These are phyloP conservation scores for Fremontodendron californicum DNA, from an alignment of 345 rosid species.

Conservation along the genomic window DNA sequence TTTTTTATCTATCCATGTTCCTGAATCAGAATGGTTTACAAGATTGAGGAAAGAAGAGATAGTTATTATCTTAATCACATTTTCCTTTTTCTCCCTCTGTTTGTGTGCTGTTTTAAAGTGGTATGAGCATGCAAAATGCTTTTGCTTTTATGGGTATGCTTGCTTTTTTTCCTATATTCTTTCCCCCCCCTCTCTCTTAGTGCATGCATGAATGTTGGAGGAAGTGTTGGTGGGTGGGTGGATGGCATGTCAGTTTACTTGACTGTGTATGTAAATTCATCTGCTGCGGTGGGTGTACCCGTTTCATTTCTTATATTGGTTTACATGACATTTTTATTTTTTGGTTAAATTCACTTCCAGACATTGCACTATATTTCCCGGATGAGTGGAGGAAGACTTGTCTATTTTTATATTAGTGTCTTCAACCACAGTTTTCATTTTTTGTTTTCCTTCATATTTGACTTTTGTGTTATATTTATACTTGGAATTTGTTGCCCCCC, in stretches of 20 bases:
- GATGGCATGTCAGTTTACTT: not conserved
- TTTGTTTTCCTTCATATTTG: not conserved
- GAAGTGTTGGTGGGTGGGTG: not conserved
- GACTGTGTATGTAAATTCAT: not conserved
- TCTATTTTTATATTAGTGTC: not conserved
- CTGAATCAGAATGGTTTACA: not conserved
- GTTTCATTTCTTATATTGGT: not conserved
- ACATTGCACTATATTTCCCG: not conserved
- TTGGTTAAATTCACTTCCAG: not conserved
- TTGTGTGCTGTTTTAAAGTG: not conserved
- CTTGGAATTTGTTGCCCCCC: conserved; percentile 4
- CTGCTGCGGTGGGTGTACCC: not conserved
- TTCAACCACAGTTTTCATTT: not conserved
- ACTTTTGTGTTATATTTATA: not conserved
- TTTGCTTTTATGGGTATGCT: not conserved
- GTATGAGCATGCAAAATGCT: not conserved
- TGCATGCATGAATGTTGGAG: not conserved
- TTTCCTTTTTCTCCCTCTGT: not conserved
- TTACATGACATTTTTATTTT: too few species aligned
- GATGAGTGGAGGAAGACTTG: not conserved
- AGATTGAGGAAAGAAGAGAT: not conserved
- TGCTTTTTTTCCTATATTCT: not conserved
- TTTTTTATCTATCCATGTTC: not conserved
- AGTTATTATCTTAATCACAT: not conserved
- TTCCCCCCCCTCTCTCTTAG: not conserved